Evolutionary conservation across 106 monocot species (phyloP), one percentile per base, ranked within the genome.

Genomic region (Phalaenopsis equestris): DNA sequence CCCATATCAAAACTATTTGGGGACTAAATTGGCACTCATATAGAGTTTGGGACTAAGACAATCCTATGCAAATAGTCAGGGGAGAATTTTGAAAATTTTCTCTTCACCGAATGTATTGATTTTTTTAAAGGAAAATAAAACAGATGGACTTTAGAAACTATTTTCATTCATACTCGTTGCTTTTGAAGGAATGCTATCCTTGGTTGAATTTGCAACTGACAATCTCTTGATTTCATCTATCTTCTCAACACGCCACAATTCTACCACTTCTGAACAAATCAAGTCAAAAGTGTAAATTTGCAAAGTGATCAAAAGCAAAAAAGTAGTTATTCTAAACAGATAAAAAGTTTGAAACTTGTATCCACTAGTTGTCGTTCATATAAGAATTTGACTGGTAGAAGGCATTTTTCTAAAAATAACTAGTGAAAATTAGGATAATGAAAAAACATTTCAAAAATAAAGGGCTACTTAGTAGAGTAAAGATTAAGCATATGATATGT

Each of bases 171-270:
- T 88, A 93, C 96, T 82, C 82, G 90, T 83, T 93, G 90, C 93
- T 56, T 78, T 39, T n/a, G 8, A 15, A 75, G 70, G 76, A 24
- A 81, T 84, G 52, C 57, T 85, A 38, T 79, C 79, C 83, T 80
- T 84, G 68, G 79, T 76, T 55, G 78, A 75, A 81, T 88, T 88
- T 67, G 36, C 41, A 72, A 56, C 55, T 58, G 79, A 80, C 49
- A 78, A 67, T 17, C 16, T 81, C 49, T 84, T 90, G 41, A 91
- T 41, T 82, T 87, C 87, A 73, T 84, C 78, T 39, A 96, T 82
- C 78, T 87, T 96, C 78, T 91, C 83, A 73, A 77, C 72, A 56
- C 86, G 91, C 96, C 96, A 96, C 42, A 43, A 79, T 82, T 93
- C 88, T 49, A 91, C 81, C 78, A 80, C 88, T 88, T 90, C 96